phyloP scores from a whole-genome alignment of 805 yeast species.

The Candida palmyrensis region DNA sequence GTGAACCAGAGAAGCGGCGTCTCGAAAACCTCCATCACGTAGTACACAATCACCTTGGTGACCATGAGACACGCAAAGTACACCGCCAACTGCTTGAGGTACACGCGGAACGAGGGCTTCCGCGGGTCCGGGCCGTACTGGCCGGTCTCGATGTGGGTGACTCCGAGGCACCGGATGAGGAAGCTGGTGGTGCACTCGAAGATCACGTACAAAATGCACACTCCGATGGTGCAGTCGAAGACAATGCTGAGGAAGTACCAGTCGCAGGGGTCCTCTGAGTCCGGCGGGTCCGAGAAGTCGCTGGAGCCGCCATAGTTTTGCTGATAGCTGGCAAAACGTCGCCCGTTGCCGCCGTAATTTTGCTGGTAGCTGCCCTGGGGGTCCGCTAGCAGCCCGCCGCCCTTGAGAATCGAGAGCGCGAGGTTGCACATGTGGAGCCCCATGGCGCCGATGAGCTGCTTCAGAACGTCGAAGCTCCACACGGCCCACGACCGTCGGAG shows the following conservation, averaged over 20 bases:
- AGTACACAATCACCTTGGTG: constrained; percentile 63
- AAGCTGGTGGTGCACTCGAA: constrained; percentile 42
- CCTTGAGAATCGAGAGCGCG: constrained; percentile 58
- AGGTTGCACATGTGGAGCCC: constrained; percentile 80
- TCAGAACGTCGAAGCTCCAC: constrained; percentile 86
- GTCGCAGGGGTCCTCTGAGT: constrained; percentile 65
- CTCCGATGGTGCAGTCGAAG: constrained; percentile 91
- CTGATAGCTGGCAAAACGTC: constrained; percentile 1
- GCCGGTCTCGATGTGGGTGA: constrained; percentile 46
- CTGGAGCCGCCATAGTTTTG: constrained; percentile 10
- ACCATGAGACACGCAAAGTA: constrained; percentile 60
- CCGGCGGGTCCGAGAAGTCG: constrained; percentile 1
- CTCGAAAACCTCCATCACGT: constrained; percentile 63
- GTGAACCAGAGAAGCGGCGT: constrained; percentile 42
- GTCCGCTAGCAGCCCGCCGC: constrained; percentile 6
- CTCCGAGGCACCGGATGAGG: constrained; percentile 37
- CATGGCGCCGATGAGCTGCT: constrained; percentile 83
- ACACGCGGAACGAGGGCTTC: constrained; percentile 45
- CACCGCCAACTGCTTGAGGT: constrained; percentile 63
- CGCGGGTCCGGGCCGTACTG: constrained; percentile 64
- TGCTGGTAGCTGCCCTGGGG: constrained; percentile 15
- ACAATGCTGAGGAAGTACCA: constrained; percentile 90
- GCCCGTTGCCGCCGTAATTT: constrained; percentile 23
- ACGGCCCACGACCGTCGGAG: constrained; percentile 77
- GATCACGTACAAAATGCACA: constrained; percentile 62